Evolutionary conservation across 495 filamentous ascomycete genomes (phyloP), one percentile per base, ranked within the genome.

Genomic region (Cladorrhinum samala): DNA sequence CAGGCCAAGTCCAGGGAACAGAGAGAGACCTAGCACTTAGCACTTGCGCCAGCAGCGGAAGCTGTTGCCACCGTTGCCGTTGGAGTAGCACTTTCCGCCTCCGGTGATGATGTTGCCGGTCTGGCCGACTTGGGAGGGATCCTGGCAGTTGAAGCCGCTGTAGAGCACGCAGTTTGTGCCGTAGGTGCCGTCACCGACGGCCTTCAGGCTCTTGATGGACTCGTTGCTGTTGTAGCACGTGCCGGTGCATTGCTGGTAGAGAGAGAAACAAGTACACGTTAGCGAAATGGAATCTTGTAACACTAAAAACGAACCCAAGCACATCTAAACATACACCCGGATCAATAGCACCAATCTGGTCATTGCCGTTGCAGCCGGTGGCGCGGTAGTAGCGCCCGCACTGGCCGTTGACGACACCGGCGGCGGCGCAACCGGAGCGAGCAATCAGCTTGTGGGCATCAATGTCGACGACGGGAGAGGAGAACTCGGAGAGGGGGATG

Each of bases 351-450:
- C 40, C 40, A 39, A 53, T 53, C 25, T 45, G 39, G 50, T 45
- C 49, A n/a, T 53, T 41, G 50, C 50, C 49, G 13, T 53, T 41
- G 50, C 50, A 53, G 25, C 24, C 23, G 16, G 39, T 45, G 50
- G 19, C 23, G n/a, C 50, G 39, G 39, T 44, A 53, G 50, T 53
- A 53, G 18, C 50, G 50, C 9, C 50, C 50, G 40, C 50, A 53
- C 40, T 53, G 50, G 19, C 50, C 50, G 40, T 46, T 53, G 50
- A 53, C 40, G 0, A 46, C 50, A 30, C 50, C 50, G 21, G 50
- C 20, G 11, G 24, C 24, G 18, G 39, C 50, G 41, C 50, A 53
- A 39, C 17, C 50, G 11, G 50, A 13, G 11, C 50, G 50, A 7
- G 37, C 37, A 19, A 44, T 38, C n/a, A 53, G 50, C 24, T 53